Percentiles rank a stretch among this genome's conserved stretches.
Evolutionary conservation across 257 asterid genomes (phyloP).

Genomic region (Echium plantagineum): DNA sequence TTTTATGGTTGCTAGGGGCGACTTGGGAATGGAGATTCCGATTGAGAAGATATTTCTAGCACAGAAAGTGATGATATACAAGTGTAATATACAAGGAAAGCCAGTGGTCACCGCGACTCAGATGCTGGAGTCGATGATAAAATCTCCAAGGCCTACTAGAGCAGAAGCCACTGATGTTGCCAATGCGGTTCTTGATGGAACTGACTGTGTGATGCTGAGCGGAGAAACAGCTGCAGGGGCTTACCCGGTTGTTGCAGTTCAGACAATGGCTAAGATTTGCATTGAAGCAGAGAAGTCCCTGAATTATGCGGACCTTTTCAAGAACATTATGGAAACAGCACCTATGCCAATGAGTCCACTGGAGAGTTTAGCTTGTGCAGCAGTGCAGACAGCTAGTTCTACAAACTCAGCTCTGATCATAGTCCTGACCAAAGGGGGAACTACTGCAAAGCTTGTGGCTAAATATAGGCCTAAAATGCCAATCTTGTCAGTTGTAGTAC

Average conservation of each 20-base stretch:
- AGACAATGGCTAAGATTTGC: constrained; percentile 6
- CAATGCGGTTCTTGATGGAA: constrained; percentile 4
- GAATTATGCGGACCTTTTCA: neutral
- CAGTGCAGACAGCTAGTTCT: constrained; percentile 1
- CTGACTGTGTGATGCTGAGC: constrained; percentile 4
- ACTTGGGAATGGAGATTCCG: constrained; percentile 5
- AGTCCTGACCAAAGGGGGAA: constrained; percentile 1
- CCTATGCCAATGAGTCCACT: constrained; percentile 1
- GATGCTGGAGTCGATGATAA: constrained; percentile 4
- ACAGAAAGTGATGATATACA: constrained; percentile 3
- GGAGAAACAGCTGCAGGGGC: constrained; percentile 6
- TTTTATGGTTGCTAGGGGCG: constrained; percentile 3
- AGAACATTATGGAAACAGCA: neutral
- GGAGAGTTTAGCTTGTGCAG: constrained; percentile 2
- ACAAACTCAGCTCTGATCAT: neutral
- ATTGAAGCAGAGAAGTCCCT: constrained; percentile 5
- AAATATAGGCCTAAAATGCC: constrained; percentile 3
- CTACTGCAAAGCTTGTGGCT: constrained; percentile 1
- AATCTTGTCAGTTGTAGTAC: neutral
- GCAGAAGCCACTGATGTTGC: constrained; percentile 6
- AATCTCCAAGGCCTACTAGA: constrained; percentile 5
- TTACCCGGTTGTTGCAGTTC: constrained; percentile 1
- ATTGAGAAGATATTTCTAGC: constrained; percentile 5
- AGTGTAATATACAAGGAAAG: constrained; percentile 1
- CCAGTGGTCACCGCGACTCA: constrained; percentile 3